Base-by-base conservation (phyloP, 1,284 basidiomycete genomes). In the Heliocybe sulcata region DNA sequence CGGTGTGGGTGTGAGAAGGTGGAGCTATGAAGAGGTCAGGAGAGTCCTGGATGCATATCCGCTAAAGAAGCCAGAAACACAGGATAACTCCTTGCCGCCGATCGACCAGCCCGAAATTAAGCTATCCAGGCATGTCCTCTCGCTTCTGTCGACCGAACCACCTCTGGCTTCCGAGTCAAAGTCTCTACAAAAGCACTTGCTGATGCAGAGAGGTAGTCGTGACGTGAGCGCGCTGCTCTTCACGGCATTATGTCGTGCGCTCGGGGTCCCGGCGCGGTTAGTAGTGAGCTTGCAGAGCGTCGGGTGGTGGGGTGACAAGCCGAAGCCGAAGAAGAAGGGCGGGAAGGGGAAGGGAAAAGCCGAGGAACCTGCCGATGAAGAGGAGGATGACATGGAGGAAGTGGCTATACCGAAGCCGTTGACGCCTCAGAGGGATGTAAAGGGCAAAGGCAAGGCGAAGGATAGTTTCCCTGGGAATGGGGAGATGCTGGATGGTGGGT, bases 211-310 rank as follows among this genome's bases (percentile, higher is more conserved):
- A 55, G 97, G 95, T 2, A 92, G 88, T 20, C 78, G 92, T 57
- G 96, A 99, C 69, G 83, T 87, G 35, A 92, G 90, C 57, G 90
- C 93, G 0, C 92, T 96, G 64, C 79, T 99, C 4, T 98, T 98
- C 66, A 96, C 94, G 10, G 85, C 91, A 0, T 74, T 98, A 0
- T 94, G 94, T 65, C 80, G 97, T 16, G 90, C 87, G 2, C 77
- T 98, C 9, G 89, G 87, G 12, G 85, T 99, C 20, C 95, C 95
- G 0, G 82, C 93, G 1, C 78, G 97, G 25, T 76, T 99, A 38
- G 90, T 98, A 14, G 86, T 90, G 57, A 96, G 92, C 63, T 68
- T 98, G 38, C 96, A 99, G 69, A 87, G 90, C 54, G 85, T 98
- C 12, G 90, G 91, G 1, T 97, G 93, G 93, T 79, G 87, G 65